Evolutionary conservation across 441 rosid species (phyloP).

Genomic region (Flueggea neowawraea): DNA sequence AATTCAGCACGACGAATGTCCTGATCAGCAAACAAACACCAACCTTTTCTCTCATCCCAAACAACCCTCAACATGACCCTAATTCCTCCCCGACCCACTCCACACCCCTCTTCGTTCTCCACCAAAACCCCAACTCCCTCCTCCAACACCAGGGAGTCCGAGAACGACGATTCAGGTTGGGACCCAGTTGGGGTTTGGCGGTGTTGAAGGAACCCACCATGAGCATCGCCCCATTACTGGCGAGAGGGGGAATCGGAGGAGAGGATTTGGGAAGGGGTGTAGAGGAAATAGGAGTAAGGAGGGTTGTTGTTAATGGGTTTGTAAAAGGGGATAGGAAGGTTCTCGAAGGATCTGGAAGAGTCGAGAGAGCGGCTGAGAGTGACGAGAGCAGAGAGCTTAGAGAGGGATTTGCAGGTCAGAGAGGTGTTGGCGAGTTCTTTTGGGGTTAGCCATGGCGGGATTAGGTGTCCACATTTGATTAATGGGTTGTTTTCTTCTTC

Average conservation of each 20-base stretch:
- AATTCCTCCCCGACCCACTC: constrained; percentile 57
- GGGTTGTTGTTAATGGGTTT: constrained; percentile 19
- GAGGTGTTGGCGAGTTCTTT: constrained; percentile 53
- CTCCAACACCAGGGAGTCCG: background rate
- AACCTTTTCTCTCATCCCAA: constrained; percentile 61
- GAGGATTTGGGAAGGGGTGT: constrained; percentile 55
- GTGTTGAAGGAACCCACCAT: no score
- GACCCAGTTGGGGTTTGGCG: no score
- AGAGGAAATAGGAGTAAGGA: constrained; percentile 61
- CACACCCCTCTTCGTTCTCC: constrained; percentile 60
- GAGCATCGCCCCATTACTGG: constrained; percentile 52
- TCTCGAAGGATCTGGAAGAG: constrained; percentile 65
- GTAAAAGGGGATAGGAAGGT: constrained; percentile 46
- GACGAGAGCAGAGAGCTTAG: constrained; percentile 30
- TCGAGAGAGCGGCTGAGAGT: constrained; percentile 53
- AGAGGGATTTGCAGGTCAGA: constrained; percentile 49
- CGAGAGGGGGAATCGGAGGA: constrained; percentile 27
- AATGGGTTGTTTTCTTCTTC: constrained; percentile 14
- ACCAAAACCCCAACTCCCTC: constrained; percentile 55
- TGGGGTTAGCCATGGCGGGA: constrained; percentile 63
- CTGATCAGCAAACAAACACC: constrained; percentile 76
- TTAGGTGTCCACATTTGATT: constrained; percentile 31
- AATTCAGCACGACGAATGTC: constrained; percentile 54
- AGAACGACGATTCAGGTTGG: background rate
- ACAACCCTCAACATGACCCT: constrained; percentile 56